Evolutionary conservation across 2,329 filamentous ascomycete species (phyloP).

Genomic region (Gremmenia infestans): DNA sequence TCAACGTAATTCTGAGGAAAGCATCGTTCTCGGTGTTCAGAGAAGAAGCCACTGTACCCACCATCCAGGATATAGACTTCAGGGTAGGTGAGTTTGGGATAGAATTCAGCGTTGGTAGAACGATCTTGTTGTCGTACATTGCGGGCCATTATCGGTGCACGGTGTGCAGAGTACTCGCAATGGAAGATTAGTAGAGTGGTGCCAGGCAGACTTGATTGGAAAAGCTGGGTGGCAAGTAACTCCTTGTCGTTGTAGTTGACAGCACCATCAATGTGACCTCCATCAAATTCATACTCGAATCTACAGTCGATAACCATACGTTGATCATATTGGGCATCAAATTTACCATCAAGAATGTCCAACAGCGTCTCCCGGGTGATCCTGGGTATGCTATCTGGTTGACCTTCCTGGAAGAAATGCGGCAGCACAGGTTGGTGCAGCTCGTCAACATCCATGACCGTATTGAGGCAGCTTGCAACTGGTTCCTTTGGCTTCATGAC

Average conservation of each 20-base stretch:
- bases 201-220: constrained; percentile 58
- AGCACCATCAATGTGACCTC: constrained; percentile 88
- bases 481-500: constrained; percentile 68
- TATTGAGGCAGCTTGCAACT: constrained; percentile 56
- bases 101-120: constrained; percentile 75
- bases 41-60: constrained; percentile 91
- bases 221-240: constrained; percentile 71
- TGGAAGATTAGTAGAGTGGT: constrained; percentile 86
- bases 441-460: constrained; percentile 81
- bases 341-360: constrained; percentile 83
- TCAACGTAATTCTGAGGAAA: constrained; percentile 94
- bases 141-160: constrained; percentile 93
- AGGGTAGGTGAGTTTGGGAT: constrained; percentile 87
- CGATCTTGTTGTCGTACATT: constrained; percentile 88
- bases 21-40: constrained; percentile 72
- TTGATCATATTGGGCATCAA: constrained; percentile 68
- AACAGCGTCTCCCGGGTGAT: constrained; percentile 79
- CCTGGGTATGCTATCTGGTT: constrained; percentile 80
- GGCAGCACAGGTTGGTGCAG: constrained; percentile 69
- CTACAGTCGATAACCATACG: constrained; percentile 91
- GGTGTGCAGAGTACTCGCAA: constrained; percentile 97
- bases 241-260: constrained; percentile 98
- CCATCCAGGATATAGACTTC: constrained; percentile 97
- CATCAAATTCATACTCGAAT: constrained; percentile 98
- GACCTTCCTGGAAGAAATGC: constrained; percentile 75